Evolutionary conservation across 495 filamentous ascomycete genomes (phyloP).

Genomic region (Pseudomonodictys pantanalensis): DNA sequence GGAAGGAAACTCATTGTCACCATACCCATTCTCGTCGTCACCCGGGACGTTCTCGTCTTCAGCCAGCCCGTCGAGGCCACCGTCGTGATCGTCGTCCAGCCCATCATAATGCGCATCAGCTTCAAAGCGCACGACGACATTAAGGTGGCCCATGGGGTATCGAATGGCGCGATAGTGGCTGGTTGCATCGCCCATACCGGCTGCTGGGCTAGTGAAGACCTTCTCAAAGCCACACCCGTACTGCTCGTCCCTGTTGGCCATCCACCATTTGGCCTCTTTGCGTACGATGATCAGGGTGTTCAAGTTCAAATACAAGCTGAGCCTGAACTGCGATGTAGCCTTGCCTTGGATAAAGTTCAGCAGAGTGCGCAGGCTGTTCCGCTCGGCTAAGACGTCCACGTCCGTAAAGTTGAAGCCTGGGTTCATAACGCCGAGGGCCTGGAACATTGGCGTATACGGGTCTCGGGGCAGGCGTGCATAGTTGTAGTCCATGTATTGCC

Average conservation of each 20-base stretch:
- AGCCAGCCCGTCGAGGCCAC: neutral
- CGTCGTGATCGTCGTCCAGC: neutral
- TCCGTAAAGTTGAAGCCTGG: neutral
- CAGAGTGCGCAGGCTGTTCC: neutral
- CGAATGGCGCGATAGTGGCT: neutral
- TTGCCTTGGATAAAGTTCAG: neutral
- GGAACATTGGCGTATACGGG: slow-evolving; percentile 1
- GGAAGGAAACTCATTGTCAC: too few relatives aligned
- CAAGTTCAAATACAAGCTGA: neutral
- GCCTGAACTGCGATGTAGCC: neutral
- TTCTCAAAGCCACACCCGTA: neutral
- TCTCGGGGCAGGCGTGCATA: neutral
- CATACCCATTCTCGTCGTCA: too few relatives aligned
- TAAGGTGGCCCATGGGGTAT: neutral
- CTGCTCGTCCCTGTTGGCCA: neutral
- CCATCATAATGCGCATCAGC: neutral
- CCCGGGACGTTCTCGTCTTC: neutral
- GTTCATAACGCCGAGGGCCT: slow-evolving; percentile 1
- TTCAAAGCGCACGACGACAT: neutral
- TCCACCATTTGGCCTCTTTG: neutral
- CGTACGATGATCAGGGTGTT: neutral
- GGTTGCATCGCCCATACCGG: neutral
- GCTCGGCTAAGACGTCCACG: slow-evolving; percentile 1
- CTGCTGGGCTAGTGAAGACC: neutral
- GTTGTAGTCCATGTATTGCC: neutral